Evolutionary conservation across 345 rosid genomes (phyloP), one percentile per base, ranked within the genome.

Genomic region (Heritiera littoralis): DNA sequence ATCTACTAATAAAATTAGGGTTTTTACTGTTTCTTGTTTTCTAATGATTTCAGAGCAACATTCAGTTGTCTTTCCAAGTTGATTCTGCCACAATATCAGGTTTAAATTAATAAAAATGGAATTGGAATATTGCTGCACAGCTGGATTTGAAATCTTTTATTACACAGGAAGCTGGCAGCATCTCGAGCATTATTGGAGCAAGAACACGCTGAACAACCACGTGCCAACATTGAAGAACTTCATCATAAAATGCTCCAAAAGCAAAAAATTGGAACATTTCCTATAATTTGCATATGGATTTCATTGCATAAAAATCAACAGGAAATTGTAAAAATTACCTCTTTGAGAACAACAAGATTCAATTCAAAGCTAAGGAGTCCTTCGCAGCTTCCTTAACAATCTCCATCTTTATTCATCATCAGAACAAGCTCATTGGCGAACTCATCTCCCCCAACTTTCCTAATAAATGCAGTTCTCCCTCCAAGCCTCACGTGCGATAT

Each of bases 401-500:
- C 89, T 93, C 96, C 76, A 88, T 88, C 97, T 87, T 88, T 86
- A 55, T 92, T 93, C 99, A 93, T 86, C 92, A 84, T 86, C 90
- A 89, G 40, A 46, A 95, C 90, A 61, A 92, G 52, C 87, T 90
- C 97, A 32, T 84, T 81, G 35, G 98, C 97, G 11, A 86, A 88
- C 4, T 80, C 86, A 79, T 95, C 99, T 72, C 78, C 85, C 77
- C 77, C 98, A 14, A 92, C 92, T 83, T 95, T 95, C 66, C 99
- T 98, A 90, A 95, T 90, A 49, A 95, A 88, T 45, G 98, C 97
- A 5, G 97, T 97, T 81, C 99, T 87, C 8, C 98, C 98, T 0
- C 98, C 94, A 1, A 93, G 87, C 83, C 99, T 80, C 59, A 88
- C 94, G 76, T 91, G 97, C 9, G 97, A 88, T 77, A 93, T 89